Evolutionary conservation across 2,329 filamentous ascomycete genomes (phyloP), one percentile per base, ranked within the genome.

Genomic region (Verticillium longisporum): DNA sequence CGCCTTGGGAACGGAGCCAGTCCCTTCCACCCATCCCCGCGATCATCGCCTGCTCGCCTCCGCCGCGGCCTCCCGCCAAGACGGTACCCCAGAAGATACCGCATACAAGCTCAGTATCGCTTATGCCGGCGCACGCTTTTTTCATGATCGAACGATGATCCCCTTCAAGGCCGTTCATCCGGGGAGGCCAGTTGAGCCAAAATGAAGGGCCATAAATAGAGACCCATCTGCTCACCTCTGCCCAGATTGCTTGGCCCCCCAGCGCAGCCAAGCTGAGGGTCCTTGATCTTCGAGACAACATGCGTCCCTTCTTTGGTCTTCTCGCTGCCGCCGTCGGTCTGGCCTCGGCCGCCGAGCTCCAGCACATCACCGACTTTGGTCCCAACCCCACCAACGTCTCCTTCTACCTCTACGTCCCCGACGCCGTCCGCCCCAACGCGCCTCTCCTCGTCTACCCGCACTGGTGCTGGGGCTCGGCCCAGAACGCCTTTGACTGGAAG

Each of bases 391-490:
- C 76, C 18, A 78, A 79, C 34, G 80, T 80, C 4, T 72, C 72
- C 15, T 83, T 85, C 71, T 83, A 80, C 73, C 80, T 85, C 61
- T 78, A 78, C 68, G 75, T 80, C 5, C 78, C 78, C 1, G 75
- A 78, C 65, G 63, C 66, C 15, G 68, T 80, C 1, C 73, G 76
- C 2, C 58, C 74, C 1, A 77, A 70, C 6, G 82, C 83, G 0
- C 78, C 80, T 2, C 74, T 86, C 57, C 73, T 86, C 13, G 80
- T 86, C 37, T 83, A 80, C 62, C 78, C 80, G 38, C 80, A 86
- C 73, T 85, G 80, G 76, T 87, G 85, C 72, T 76, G 78, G 56
- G 83, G 84, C 32, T 78, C 78, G 2, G 84, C 80, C 2, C 70
- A 75, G 38, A 77, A 77, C 2, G 80, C 78, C 66, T 83, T 80